Base-by-base conservation (phyloP, 192 early-diverging fungal genomes). In the Podila epicladia region DNA sequence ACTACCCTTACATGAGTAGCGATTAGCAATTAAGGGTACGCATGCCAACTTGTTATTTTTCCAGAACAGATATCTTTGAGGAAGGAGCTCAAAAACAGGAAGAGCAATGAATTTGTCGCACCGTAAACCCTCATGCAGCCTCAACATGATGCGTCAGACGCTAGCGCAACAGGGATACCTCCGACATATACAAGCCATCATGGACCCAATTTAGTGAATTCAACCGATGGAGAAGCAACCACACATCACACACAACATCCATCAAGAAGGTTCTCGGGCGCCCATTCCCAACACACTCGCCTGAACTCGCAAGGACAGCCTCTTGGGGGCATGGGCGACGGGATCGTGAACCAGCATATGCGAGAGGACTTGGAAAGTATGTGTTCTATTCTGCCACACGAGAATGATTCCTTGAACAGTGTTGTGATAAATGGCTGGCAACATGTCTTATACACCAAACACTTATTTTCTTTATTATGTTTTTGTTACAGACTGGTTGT, bases 291-390 rank as follows among this genome's bases (percentile, higher is more conserved):
- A 15, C 41, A 37, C 35, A 9, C 41, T 15, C 41, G 41, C 13
- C 13, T 13, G 41, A 45, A 45, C 41, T 12, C 41, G 15, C 41
- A 45, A 45, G 41, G 41, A 17, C 41, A 45, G 8, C 41, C 41
- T 45, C 15, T 45, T 15, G 41, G 41, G 41, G 62, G 60, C 29
- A 79, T 79, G 76, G 76, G 76, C 13, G 76, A 79, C 28, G 76
- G 76, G 49, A 72, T 79, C n/a, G 32, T 72, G 13, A 79, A 79
- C 41, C 76, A 79, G 61, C 49, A 60, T 9, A 79, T 79, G 76
- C 72, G 63, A 38, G 76, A 79, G 32, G 76, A 79, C 45, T 24
- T 72, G 29, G 69, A 71, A 20, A 72, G 76, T 79, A 79, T 31
- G 68, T 31, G 29, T 48, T 26, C n/a, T 32, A 32, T 19, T 11